Percentiles rank a stretch among this genome's conserved stretches.
These are phyloP conservation scores for Penicillium macrosclerotiorum DNA, from an alignment of 495 filamentous ascomycete species.

Conservation along the genomic window DNA sequence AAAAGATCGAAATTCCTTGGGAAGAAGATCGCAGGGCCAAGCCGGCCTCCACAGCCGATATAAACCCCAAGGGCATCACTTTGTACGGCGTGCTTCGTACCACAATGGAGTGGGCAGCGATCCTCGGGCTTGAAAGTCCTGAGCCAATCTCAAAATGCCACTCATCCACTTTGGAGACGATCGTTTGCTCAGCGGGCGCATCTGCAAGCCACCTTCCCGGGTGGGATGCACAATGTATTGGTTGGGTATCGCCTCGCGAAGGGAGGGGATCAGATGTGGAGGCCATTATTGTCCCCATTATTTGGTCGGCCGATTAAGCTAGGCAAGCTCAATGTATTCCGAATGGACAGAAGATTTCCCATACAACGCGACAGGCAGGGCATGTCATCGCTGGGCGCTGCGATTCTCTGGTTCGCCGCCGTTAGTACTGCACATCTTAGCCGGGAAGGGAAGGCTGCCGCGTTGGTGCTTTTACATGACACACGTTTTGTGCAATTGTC, in stretches of 20 bases:
- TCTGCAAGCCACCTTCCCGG: neutral
- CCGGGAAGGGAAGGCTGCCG: slow-evolving; percentile 12
- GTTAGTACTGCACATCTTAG: slow-evolving; percentile 14
- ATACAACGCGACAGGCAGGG: too few relatives aligned
- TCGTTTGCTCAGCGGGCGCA: neutral
- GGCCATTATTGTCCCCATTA: slow-evolving; percentile 5
- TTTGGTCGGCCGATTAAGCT: slow-evolving; percentile 4
- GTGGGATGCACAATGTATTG: neutral
- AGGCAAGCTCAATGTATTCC: too few relatives aligned
- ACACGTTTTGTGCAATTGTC: slow-evolving; percentile 9
- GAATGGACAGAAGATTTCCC: too few relatives aligned
- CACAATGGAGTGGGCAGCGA: too few relatives aligned
- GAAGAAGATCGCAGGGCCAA: slow-evolving; percentile 16
- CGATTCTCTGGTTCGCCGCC: slow-evolving; percentile 3
- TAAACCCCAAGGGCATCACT: slow-evolving; percentile 5
- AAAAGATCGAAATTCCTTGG: slow-evolving; percentile 15
- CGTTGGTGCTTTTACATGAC: slow-evolving; percentile 6
- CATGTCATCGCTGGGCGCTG: slow-evolving; percentile 1
- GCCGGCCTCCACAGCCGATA: slow-evolving; percentile 15
- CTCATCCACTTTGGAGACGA: neutral
- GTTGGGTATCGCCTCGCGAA: neutral
- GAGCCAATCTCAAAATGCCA: neutral
- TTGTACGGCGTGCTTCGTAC: too few relatives aligned
- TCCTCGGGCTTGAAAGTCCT: neutral
- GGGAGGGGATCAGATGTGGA: slow-evolving; percentile 2